Evolutionary conservation across 345 rosid species (phyloP).

Genomic region (Camelina sativa): DNA sequence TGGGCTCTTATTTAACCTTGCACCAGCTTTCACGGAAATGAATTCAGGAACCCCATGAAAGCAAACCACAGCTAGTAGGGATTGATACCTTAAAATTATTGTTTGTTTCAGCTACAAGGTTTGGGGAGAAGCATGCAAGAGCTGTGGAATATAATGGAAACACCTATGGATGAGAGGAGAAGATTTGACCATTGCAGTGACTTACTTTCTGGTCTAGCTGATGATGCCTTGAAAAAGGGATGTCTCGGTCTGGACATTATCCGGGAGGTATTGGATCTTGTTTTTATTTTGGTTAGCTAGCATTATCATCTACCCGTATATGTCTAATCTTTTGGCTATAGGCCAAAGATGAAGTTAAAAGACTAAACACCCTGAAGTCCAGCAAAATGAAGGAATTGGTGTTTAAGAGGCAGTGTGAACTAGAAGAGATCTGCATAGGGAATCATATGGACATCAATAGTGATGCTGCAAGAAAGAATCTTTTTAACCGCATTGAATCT

Average conservation of each 20-base stretch:
- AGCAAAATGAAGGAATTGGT: conserved; percentile 87
- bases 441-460: conserved; percentile 77
- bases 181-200: conserved; percentile 55
- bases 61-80: conserved; percentile 11
- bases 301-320: conserved; percentile 11
- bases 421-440: conserved; percentile 77
- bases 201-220: conserved; percentile 54
- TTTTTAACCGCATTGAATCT: conserved; percentile 63
- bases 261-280: conserved; percentile 61
- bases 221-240: conserved; percentile 60
- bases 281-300: conserved; percentile 5
- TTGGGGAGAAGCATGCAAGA: conserved; percentile 64
- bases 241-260: conserved; percentile 65
- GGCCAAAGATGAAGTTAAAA: conserved; percentile 74
- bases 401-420: conserved; percentile 78
- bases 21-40: conserved; percentile 7
- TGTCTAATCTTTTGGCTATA: conserved; percentile 36
- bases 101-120: conserved; percentile 63
- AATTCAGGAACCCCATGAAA: conserved; percentile 13
- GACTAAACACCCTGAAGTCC: conserved; percentile 66
- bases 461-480: conserved; percentile 68
- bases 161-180: conserved; percentile 60
- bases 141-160: conserved; percentile 82
- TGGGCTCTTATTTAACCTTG: background rate
- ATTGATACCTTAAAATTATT: conserved; percentile 12